Evolutionary conservation across 2,329 filamentous ascomycete genomes (phyloP).

Genomic region (Exophiala alcalophila): DNA sequence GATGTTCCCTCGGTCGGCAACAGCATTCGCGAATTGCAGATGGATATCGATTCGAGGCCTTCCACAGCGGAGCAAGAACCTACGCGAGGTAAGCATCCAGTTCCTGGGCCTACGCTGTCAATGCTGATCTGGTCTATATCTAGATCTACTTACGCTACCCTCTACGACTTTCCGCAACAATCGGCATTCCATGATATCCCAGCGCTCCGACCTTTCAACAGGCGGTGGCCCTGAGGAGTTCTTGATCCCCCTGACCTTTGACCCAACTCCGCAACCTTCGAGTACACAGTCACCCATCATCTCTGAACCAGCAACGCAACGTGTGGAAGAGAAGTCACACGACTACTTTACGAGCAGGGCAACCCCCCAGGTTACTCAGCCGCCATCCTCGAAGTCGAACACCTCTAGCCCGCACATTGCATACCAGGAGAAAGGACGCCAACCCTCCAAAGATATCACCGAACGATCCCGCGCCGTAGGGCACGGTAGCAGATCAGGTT

Average conservation of each 20-base stretch:
- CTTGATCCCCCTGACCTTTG: constrained; percentile 72
- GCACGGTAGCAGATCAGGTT: constrained; percentile 26
- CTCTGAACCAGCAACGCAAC: constrained; percentile 41
- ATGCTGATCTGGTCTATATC: constrained; percentile 15
- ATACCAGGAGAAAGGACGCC: constrained; percentile 78
- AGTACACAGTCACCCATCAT: constrained; percentile 49
- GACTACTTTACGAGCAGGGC: constrained; percentile 56
- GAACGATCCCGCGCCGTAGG: constrained; percentile 43
- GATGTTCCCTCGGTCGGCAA: constrained; percentile 27
- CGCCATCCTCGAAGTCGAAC: constrained; percentile 32
- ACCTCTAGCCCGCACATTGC: constrained; percentile 75
- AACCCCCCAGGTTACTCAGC: constrained; percentile 36
- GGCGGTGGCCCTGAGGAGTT: constrained; percentile 63
- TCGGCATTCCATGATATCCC: constrained; percentile 66
- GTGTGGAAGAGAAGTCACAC: constrained; percentile 47
- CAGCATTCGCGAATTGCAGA: constrained; percentile 27
- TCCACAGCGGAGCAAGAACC: constrained; percentile 22
- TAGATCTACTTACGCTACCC: constrained; percentile 66
- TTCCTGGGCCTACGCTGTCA: constrained; percentile 3
- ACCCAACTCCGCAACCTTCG: constrained; percentile 61
- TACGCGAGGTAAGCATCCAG: constrained; percentile 20
- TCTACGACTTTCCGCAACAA: constrained; percentile 75
- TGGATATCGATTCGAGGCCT: constrained; percentile 21
- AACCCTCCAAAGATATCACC: constrained; percentile 33
- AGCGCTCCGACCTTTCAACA: constrained; percentile 54